Evolutionary conservation across 2,329 filamentous ascomycete genomes (phyloP), one percentile per base, ranked within the genome.

Genomic region (Lecanicillium sp.): DNA sequence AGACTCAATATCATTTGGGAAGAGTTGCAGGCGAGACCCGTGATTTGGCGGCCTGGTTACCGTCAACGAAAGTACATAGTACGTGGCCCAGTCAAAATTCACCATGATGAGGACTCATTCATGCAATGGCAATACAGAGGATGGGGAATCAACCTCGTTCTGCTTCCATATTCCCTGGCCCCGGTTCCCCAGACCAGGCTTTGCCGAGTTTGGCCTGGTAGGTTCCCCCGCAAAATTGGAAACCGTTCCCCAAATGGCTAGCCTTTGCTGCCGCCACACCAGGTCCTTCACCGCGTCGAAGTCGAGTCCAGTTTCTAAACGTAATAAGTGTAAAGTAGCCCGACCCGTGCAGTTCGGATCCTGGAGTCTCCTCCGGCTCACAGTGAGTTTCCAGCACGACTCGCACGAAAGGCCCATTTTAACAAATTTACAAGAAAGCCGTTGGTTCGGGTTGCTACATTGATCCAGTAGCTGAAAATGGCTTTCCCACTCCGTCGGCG

Each of bases 221-320:
- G 4, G 9, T 40, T 32, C 32, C 38, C 38, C 38, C 33, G 33
- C 35, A 40, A 36, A 32, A 15, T 36, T 27, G 38, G 33, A 9
- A 31, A 6, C 22, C 22, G 22, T 11, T 25, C 22, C 22, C 22
- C 22, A 25, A 25, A 25, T 33, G 28, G 29, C 8, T 12, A 28
- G 20, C 7, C 35, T 40, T n/a, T n/a, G n/a, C n/a, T n/a, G n/a
- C n/a, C n/a, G n/a, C n/a, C n/a, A n/a, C 29, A 15, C 32, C 38
- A 40, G 18, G n/a, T 28, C 28, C 29, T 33, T 36, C 38, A 36
- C 38, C 38, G 33, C 29, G 33, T 33, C 31, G 12, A 28, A 15
- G 3, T 17, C 31, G 29, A 11, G 6, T 32, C 9, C 9, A 20
- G 32, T 40, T 40, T 25, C 6, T 20, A 40, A 35, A 40, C 38